Evolutionary conservation across 108 stramenopile genomes (phyloP).

Genomic region (Nannochloropsis granulata): DNA sequence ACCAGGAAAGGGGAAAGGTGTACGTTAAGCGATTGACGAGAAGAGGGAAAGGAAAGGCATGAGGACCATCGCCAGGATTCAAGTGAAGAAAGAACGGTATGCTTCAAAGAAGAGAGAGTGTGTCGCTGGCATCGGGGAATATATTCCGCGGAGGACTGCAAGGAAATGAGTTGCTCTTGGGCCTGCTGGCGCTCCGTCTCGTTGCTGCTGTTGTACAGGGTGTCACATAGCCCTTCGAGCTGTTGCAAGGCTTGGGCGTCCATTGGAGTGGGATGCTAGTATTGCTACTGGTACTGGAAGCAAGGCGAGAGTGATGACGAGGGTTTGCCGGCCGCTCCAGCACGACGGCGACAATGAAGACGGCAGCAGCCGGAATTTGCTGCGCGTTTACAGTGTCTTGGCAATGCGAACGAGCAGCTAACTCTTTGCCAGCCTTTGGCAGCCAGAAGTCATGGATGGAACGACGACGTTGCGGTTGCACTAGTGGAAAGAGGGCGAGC

Average conservation of each 20-base stretch:
- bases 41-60: not conserved
- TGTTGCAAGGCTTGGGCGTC: slow-evolving; percentile 70
- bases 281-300: not conserved
- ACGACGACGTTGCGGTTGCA: not conserved
- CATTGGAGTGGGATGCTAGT: slow-evolving; percentile 40
- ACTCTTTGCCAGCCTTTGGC: not conserved
- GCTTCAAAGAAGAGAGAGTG: slow-evolving; percentile 27
- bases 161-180: slow-evolving; percentile 56
- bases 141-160: slow-evolving; percentile 74
- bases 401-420: too few species aligned
- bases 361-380: too few species aligned
- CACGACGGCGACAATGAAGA: too few species aligned
- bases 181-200: slow-evolving; percentile 38
- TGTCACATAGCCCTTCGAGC: slow-evolving; percentile 84
- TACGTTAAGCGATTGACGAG: not conserved
- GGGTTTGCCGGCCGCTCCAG: too few species aligned
- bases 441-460: not conserved
- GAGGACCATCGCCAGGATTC: not conserved
- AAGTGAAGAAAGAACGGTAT: too few species aligned
- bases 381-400: too few species aligned
- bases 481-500: not conserved
- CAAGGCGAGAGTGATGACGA: not conserved
- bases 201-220: slow-evolving; percentile 59
- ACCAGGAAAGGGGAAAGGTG: not conserved
- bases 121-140: slow-evolving; percentile 91